These are phyloP conservation scores for Colletotrichum falcatum DNA, from an alignment of 2,329 filamentous ascomycete species.

Conservation along the genomic window DNA sequence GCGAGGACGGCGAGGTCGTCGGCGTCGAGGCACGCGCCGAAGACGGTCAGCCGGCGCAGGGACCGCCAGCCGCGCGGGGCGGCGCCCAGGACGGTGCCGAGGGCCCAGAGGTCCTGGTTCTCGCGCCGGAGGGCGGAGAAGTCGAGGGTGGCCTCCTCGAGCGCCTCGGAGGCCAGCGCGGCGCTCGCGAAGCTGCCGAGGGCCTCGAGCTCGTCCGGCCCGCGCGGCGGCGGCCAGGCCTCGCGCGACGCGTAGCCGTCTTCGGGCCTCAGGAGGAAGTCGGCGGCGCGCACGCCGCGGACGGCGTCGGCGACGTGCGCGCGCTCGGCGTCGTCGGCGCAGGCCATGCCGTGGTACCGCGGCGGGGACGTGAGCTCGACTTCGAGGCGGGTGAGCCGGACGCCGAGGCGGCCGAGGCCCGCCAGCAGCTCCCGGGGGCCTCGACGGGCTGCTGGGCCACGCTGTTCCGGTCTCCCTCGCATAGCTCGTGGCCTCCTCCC, in stretches of 20 bases:
- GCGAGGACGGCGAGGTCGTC: background rate
- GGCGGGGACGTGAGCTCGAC: background rate
- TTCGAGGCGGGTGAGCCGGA: background rate
- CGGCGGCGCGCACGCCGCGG: background rate
- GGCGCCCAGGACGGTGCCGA: background rate
- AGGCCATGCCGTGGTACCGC: background rate
- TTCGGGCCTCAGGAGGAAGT: background rate
- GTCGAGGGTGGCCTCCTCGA: background rate
- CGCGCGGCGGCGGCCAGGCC: background rate
- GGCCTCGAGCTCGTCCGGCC: background rate
- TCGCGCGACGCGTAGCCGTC: no score
- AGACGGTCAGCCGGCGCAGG: background rate
- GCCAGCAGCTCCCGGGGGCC: background rate
- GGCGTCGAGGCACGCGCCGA: background rate
- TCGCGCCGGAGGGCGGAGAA: background rate
- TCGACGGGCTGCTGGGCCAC: background rate
- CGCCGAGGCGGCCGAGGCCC: background rate
- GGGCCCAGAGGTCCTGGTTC: slow-evolving; percentile 7
- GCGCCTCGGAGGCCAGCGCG: background rate
- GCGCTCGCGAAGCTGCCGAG: slow-evolving; percentile 7
- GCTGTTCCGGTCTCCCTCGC: no score
- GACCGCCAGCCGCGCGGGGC: background rate
- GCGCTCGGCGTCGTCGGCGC: background rate
- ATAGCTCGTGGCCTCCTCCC: background rate
- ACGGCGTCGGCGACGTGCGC: background rate